Conservation (phyloP, 2,329 filamentous ascomycete species). For the Westerdykella aurantiaca region DNA sequence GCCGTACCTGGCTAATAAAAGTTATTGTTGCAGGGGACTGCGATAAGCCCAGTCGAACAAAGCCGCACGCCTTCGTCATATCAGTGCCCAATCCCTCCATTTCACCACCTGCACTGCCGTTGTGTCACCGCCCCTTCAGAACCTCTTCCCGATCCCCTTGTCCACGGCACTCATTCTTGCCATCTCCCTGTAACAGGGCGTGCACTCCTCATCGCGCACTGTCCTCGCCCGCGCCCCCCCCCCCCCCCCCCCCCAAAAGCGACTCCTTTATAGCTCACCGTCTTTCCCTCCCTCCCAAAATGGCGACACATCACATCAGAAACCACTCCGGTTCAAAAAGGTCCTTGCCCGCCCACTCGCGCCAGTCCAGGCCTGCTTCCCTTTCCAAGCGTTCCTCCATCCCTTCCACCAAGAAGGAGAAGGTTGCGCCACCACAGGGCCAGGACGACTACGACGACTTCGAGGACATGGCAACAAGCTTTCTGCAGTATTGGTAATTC, state of each 20-base stretch:
- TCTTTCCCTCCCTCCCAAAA: constrained; percentile 25
- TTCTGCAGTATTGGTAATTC: constrained; percentile 49
- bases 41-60: constrained; percentile 34
- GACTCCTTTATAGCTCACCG: constrained; percentile 34
- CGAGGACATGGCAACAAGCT: constrained; percentile 48
- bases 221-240: constrained; percentile 21
- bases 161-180: constrained; percentile 9
- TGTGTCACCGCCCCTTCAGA: constrained; percentile 35
- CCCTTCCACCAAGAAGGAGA: constrained; percentile 21
- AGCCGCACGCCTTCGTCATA: constrained; percentile 30
- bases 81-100: constrained; percentile 17
- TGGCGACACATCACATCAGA: constrained; percentile 33
- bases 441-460: constrained; percentile 39
- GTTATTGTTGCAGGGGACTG: constrained; percentile 25
- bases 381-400: constrained; percentile 32
- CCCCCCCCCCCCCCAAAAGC: no score
- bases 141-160: constrained; percentile 19
- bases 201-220: constrained; percentile 21
- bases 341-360: constrained; percentile 30
- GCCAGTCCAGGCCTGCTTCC: constrained; percentile 28
- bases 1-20: constrained; percentile 31
- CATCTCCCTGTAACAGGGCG: constrained; percentile 11
- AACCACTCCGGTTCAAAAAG: constrained; percentile 34
- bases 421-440: constrained; percentile 19
- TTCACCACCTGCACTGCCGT: constrained; percentile 15